Conservation (phyloP, 2,329 filamentous ascomycete genomes). For the Penicillium sp. region DNA sequence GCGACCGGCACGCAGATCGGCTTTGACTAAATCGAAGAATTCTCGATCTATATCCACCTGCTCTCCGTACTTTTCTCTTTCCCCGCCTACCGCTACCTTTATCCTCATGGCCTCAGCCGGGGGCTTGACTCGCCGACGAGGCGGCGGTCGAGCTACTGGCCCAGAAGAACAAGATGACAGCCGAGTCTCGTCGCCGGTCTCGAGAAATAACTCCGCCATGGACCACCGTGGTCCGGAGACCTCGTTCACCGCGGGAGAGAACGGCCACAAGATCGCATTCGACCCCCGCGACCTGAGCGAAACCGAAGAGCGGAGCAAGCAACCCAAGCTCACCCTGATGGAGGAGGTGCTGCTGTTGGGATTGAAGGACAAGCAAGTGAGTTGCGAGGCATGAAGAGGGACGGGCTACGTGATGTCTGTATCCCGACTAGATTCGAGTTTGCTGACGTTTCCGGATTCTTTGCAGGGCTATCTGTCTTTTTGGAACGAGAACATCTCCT, state of each 20-base stretch:
- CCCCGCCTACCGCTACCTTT: constrained; percentile 15
- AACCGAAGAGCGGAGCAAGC: constrained; percentile 91
- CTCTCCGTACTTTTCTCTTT: constrained; percentile 6
- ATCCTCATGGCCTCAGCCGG: constrained; percentile 60
- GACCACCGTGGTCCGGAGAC: constrained; percentile 61
- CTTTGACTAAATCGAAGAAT: constrained; percentile 6
- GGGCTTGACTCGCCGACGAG: constrained; percentile 67
- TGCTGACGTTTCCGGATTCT: constrained; percentile 21
- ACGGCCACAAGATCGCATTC: constrained; percentile 97
- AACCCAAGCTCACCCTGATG: constrained; percentile 98
- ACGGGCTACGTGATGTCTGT: constrained; percentile 2
- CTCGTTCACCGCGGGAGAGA: constrained; percentile 79
- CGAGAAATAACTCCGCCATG: constrained; percentile 56
- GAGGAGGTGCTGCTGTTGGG: constrained; percentile 94
- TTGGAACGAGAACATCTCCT: constrained; percentile 99
- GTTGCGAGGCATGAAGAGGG: constrained; percentile 21
- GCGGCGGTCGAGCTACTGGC: constrained; percentile 54
- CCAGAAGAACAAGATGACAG: constrained; percentile 61
- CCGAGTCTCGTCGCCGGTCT: constrained; percentile 62
- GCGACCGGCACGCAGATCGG: constrained; percentile 22
- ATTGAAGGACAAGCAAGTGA: constrained; percentile 96
- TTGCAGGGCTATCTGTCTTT: constrained; percentile 91
- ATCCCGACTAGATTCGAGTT: constrained; percentile 7
- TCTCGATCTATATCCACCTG: constrained; percentile 4
- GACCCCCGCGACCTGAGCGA: constrained; percentile 97